Conservation (phyloP, 169 alveolate genomes). For the Prorocentrum cordatum region DNA sequence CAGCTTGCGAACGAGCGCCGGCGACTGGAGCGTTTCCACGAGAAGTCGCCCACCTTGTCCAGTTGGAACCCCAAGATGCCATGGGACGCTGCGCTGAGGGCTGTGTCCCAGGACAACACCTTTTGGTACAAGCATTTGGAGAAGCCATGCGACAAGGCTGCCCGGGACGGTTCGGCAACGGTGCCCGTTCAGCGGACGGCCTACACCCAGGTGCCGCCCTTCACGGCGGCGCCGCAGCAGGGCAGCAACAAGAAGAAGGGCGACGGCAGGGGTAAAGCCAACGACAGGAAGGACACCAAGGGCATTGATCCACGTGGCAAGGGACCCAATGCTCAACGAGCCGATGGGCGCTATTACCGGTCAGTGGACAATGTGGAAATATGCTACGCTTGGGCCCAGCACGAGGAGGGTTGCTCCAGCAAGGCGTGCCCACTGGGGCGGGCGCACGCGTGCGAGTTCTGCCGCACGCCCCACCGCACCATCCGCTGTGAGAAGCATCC, state of each 20-base stretch:
- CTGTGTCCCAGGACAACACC: too few species aligned
- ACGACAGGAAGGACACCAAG: not conserved
- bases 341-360: not conserved
- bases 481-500: constrained; percentile 6
- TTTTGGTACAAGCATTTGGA: constrained; percentile 7
- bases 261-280: not conserved
- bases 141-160: not conserved
- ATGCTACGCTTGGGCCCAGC: constrained; percentile 3
- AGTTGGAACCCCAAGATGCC: too few species aligned
- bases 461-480: constrained; percentile 12
- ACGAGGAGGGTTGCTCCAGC: not conserved
- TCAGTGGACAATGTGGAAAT: not conserved
- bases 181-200: not conserved
- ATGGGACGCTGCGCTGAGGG: too few species aligned
- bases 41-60: too few species aligned
- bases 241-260: not conserved
- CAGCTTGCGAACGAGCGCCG: too few species aligned
- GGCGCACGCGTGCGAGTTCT: constrained; percentile 38
- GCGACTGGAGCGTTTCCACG: too few species aligned
- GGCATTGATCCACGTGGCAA: not conserved
- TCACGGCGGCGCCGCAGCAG: not conserved
- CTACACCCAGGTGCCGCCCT: too few species aligned
- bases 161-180: not conserved
- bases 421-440: not conserved
- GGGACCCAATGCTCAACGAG: not conserved